Percentiles rank a stretch among this genome's conserved stretches.
These are phyloP conservation scores for Hygrophorus russula DNA, from an alignment of 768 basidiomycete genomes.

Conservation along the genomic window DNA sequence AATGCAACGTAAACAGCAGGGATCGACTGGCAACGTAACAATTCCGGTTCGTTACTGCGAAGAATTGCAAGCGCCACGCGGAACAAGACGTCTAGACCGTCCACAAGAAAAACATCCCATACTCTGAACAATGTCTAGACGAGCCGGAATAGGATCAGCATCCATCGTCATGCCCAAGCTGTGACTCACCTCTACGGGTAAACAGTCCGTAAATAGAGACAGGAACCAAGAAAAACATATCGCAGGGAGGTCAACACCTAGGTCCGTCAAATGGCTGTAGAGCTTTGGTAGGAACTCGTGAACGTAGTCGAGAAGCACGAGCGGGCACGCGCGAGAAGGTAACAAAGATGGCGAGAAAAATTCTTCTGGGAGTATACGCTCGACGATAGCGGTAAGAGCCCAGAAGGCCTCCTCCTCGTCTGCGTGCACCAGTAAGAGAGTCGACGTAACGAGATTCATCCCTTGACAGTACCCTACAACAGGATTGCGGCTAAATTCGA, in stretches of 20 bases:
- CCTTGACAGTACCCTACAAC: slow-evolving; percentile 91
- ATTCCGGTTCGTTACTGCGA: slow-evolving; percentile 71
- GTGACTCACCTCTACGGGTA: slow-evolving; percentile 77
- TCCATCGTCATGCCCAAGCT: background rate
- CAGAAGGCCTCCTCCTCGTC: slow-evolving; percentile 98
- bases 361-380: slow-evolving; percentile 78
- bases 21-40: slow-evolving; percentile 75
- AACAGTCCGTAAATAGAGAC: slow-evolving; percentile 89
- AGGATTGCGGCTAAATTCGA: slow-evolving; percentile 66
- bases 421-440: slow-evolving; percentile 82
- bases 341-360: slow-evolving; percentile 91
- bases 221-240: slow-evolving; percentile 99
- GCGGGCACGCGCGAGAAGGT: slow-evolving; percentile 88
- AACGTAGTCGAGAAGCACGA: slow-evolving; percentile 83
- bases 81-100: slow-evolving; percentile 86
- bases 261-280: slow-evolving; percentile 58
- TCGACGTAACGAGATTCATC: slow-evolving; percentile 94
- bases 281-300: slow-evolving; percentile 68
- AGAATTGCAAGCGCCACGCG: slow-evolving; percentile 85
- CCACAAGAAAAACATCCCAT: slow-evolving; percentile 93
- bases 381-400: slow-evolving; percentile 83
- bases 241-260: slow-evolving; percentile 85
- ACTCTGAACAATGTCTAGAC: slow-evolving; percentile 82
- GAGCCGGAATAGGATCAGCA: slow-evolving; percentile 1
- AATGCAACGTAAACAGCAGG: slow-evolving; percentile 84